Conservation (phyloP, 352 stramenopile species). For the Globisporangium parvum region DNA sequence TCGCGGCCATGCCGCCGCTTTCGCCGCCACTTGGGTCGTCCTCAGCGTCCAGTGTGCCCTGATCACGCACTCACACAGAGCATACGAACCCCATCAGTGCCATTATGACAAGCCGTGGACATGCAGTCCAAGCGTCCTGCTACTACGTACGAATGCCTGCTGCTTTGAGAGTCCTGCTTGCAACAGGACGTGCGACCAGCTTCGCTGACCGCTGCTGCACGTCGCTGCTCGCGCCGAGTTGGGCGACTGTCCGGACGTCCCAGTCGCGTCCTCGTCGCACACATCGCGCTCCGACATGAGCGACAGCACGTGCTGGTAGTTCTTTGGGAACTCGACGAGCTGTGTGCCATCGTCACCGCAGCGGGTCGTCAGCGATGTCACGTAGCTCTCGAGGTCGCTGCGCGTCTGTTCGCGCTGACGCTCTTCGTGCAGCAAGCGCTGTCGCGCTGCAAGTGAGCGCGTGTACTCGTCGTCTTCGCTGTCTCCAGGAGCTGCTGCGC, state of each 20-base stretch:
- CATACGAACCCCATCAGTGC: neutral
- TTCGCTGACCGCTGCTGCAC: slow-evolving; percentile 19
- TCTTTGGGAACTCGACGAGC: slow-evolving; percentile 47
- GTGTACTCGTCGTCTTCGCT: slow-evolving; percentile 22
- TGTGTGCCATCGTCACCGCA: slow-evolving; percentile 42
- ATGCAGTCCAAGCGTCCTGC: neutral
- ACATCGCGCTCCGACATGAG: slow-evolving; percentile 63
- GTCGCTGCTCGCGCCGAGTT: neutral
- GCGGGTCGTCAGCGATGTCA: slow-evolving; percentile 27
- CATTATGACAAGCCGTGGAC: neutral
- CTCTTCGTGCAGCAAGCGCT: slow-evolving; percentile 23
- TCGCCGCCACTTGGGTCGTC: slow-evolving; percentile 21
- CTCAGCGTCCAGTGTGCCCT: slow-evolving; percentile 44
- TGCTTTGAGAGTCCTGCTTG: slow-evolving; percentile 58
- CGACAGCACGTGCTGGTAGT: slow-evolving; percentile 58
- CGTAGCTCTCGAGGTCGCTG: slow-evolving; percentile 38
- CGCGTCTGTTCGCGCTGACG: slow-evolving; percentile 30
- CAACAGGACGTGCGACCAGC: slow-evolving; percentile 57
- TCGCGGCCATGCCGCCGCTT: slow-evolving; percentile 26
- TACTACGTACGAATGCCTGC: slow-evolving; percentile 45
- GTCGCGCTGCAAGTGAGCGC: slow-evolving; percentile 6
- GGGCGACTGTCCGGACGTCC: neutral
- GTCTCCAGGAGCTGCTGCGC: neutral
- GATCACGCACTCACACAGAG: neutral
- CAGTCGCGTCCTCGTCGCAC: slow-evolving; percentile 13